Evolutionary conservation across 768 basidiomycete genomes (phyloP), one percentile per base, ranked within the genome.

Genomic region (Omphalotus guepiniiformis): DNA sequence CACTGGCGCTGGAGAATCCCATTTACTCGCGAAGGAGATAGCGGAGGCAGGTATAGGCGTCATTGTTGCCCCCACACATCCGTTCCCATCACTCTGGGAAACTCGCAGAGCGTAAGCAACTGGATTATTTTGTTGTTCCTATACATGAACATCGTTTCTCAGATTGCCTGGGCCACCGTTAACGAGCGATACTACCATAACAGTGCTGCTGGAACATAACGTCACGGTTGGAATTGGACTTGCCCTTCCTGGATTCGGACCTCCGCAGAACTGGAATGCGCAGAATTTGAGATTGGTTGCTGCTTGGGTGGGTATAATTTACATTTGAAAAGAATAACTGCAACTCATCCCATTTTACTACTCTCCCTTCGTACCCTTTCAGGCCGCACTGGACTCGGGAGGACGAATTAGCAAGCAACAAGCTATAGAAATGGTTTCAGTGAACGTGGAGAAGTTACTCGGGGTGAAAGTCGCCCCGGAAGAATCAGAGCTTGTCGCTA

Each of bases 141-240:
- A 2, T 4, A 40, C 30, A 2, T 39, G n/a, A 23, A 26, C 27
- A 3, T 6, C n/a, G 13, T 34, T 34, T 25, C 42, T 26, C 52
- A 80, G 84, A 59, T 62, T 81, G 32, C 79, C 86, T 21, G 89
- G 91, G 1, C 82, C 83, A 1, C 91, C 91, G 0, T 59, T 83
- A 16, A 73, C 82, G 4, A 63, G 70, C 16, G 69, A 83, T 4
- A 83, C 76, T 1, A 65, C 80, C 0, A 63, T 85, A 6, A 70
- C 72, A 5, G 70, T 64, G 1, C 69, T 93, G 26, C 63, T 85
- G 11, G 61, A 70, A 4, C 71, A 80, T 23, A 78, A 80, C 5
- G 81, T 93, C 2, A 79, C 79, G 16, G 78, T 85, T 6, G 84
- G 72, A 0, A 58, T 88, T 16, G 85, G 82, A 26, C 21, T 27